Evolutionary conservation across 2,329 filamentous ascomycete species (phyloP).

Genomic region (Aciculosporium take): DNA sequence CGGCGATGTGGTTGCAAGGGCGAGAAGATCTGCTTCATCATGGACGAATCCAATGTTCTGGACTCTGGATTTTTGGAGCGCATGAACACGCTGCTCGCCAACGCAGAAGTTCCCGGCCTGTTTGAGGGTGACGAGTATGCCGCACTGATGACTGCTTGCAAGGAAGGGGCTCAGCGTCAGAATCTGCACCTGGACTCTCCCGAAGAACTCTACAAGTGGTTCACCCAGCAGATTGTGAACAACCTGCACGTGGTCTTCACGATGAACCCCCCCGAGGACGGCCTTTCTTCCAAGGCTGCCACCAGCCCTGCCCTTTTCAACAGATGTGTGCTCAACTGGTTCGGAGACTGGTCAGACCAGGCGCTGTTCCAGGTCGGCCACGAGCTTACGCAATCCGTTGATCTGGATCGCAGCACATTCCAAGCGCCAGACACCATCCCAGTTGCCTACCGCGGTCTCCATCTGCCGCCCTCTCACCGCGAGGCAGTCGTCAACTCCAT

Average conservation of each 20-base stretch:
- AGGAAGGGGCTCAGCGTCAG: conserved; percentile 93
- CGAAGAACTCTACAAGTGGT: conserved; percentile 99
- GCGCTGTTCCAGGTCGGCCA: conserved; percentile 94
- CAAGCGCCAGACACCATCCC: conserved; percentile 80
- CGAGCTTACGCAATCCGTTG: conserved; percentile 90
- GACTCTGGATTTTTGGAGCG: conserved; percentile 97
- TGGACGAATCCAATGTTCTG: conserved; percentile 97
- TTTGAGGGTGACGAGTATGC: conserved; percentile 99
- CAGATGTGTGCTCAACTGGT: conserved; percentile 98
- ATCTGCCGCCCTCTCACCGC: conserved; percentile 74
- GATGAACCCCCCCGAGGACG: conserved; percentile 97
- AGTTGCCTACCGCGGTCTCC: conserved; percentile 76
- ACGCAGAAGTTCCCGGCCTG: conserved; percentile 95
- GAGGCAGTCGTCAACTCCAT: conserved; percentile 93
- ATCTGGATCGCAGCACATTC: conserved; percentile 80
- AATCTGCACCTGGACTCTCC: conserved; percentile 90
- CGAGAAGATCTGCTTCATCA: conserved; percentile 99
- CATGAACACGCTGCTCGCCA: conserved; percentile 97
- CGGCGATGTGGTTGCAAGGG: conserved; percentile 92
- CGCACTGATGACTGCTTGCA: conserved; percentile 97
- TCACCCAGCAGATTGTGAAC: conserved; percentile 97
- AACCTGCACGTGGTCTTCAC: conserved; percentile 99
- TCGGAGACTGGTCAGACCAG: conserved; percentile 98
- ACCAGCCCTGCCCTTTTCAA: conserved; percentile 98
- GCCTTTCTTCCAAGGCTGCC: conserved; percentile 86